These are phyloP conservation scores for Nephelium lappaceum DNA, from an alignment of 345 rosid genomes.

Conservation along the genomic window DNA sequence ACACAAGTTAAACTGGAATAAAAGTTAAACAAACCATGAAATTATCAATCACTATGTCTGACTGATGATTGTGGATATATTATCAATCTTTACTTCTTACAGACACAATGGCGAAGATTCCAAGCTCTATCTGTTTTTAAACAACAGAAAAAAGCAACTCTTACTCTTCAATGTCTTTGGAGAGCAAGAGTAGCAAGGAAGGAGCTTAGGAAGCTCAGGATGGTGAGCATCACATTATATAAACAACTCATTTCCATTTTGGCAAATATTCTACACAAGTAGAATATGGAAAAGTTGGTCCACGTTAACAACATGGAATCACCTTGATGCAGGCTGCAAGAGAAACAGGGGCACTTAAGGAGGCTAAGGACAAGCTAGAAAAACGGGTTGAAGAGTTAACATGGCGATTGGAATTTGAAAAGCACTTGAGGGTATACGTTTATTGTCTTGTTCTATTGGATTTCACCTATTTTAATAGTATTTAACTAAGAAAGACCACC, in stretches of 20 bases:
- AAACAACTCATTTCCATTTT: not conserved
- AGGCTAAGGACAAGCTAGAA: slow-evolving; percentile 68
- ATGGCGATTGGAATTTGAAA: slow-evolving; percentile 62
- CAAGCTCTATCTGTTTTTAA: slow-evolving; percentile 49
- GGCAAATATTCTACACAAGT: not conserved
- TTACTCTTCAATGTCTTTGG: slow-evolving; percentile 61
- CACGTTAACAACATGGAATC: not conserved
- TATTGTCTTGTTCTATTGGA: not conserved
- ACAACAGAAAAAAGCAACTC: slow-evolving; percentile 47
- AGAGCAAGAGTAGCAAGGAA: slow-evolving; percentile 59
- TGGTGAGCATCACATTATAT: slow-evolving; percentile 37
- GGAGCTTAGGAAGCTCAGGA: slow-evolving; percentile 61
- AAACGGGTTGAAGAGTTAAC: slow-evolving; percentile 68
- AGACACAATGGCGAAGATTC: slow-evolving; percentile 61
- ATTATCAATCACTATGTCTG: not conserved
- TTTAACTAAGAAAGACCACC: not conserved
- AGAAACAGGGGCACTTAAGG: slow-evolving; percentile 71
- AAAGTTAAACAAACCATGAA: not conserved
- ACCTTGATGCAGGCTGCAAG: slow-evolving; percentile 57
- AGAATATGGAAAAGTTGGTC: not conserved
- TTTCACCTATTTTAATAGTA: not conserved
- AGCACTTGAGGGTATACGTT: slow-evolving; percentile 53
- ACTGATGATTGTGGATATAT: not conserved
- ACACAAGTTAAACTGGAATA: not conserved
- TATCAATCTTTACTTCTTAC: slow-evolving; percentile 19